Conservation (phyloP, 345 rosid species). For the Fremontodendron californicum region DNA sequence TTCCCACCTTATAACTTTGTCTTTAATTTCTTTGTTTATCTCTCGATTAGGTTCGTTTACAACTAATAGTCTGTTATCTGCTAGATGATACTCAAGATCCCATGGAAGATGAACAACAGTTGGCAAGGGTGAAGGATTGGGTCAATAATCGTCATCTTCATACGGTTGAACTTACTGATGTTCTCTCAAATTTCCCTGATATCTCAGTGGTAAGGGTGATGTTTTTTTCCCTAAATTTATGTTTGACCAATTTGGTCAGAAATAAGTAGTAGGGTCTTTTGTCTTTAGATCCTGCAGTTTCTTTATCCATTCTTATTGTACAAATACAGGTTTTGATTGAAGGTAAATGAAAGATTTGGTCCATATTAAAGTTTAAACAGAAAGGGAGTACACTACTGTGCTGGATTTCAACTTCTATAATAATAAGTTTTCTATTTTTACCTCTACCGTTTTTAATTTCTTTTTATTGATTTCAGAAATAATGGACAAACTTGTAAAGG, state of each 20-base stretch:
- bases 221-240: not conserved
- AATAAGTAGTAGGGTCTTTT: not conserved
- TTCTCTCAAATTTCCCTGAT: constrained; percentile 78
- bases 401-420: constrained; percentile 5
- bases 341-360: constrained; percentile 46
- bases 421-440: not conserved
- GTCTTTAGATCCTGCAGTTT: constrained; percentile 10
- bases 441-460: constrained; percentile 11
- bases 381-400: not conserved
- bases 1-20: constrained; percentile 7
- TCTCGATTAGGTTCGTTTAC: not conserved
- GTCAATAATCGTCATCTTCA: constrained; percentile 45
- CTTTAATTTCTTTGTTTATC: not conserved
- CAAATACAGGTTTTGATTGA: constrained; percentile 68
- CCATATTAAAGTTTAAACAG: constrained; percentile 12
- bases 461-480: constrained; percentile 56
- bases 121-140: constrained; percentile 83
- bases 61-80: constrained; percentile 9
- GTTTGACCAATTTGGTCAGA: not conserved
- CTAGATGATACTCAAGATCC: constrained; percentile 83
- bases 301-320: not conserved
- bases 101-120: constrained; percentile 72
- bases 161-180: constrained; percentile 58
- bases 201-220: constrained; percentile 61
- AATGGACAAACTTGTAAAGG: constrained; percentile 71